Evolutionary conservation across 2,329 filamentous ascomycete species (phyloP), one percentile per base, ranked within the genome.

Genomic region (Geoglossum cookeanum): DNA sequence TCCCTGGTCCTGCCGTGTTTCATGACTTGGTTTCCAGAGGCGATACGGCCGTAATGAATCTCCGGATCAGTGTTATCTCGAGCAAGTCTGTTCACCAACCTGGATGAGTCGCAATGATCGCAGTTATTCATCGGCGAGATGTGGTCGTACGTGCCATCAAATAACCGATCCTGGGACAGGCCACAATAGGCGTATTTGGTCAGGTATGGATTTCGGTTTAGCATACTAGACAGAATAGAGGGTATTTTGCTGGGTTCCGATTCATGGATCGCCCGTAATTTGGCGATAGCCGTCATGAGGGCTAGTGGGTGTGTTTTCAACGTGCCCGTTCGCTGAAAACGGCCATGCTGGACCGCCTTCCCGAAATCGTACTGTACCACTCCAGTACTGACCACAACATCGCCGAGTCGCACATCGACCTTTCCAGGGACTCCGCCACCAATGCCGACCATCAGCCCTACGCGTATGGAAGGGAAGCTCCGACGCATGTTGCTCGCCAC

Each of bases 401-500:
- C 37, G 11, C 37, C 37, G n/a, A 42, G 37, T 5, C 37, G 37
- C 5, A 51, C 32, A 51, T 51, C 48, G 5, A 7, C 48, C 48
- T 51, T 51, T 6, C 9, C 32, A n/a, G 53, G 53, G 4, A 55
- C 35, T 5, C 53, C 53, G 4, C 53, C 53, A 6, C 39, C 53
- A 42, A 55, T 42, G 5, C 53, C 53, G 4, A 55, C 53, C 30
- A 55, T 6, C 9, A 55, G 9, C 4, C 59, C 55, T 13, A 53
- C 29, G 7, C 35, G 6, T 9, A 59, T 4, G 33, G 66, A 66
- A 0, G 65, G 47, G 60, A 73, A 59, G 15, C 60, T 64, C 11
- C 61, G 51, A 17, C 65, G 45, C 65, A 67, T 68, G 56, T 68
- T 62, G 42, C 59, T 61, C 4, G 67, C 66, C 1, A 71, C 65